A percentile compares a stretch with the other conserved stretches of the same genome.
These are phyloP conservation scores for Urtica urens DNA, from an alignment of 306 rosid species.

Conservation along the genomic window DNA sequence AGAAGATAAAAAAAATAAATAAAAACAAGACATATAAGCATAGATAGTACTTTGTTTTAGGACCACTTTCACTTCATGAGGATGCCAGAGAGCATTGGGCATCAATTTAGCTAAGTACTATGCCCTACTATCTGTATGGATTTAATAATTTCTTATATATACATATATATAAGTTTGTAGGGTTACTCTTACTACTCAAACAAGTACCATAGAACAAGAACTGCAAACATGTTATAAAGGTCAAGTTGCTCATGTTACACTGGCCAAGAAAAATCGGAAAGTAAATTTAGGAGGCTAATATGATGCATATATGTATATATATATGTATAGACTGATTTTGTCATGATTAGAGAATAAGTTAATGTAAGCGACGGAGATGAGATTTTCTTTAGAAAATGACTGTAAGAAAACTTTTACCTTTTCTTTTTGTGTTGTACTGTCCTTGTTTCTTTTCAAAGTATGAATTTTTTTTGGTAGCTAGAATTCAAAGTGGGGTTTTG, in stretches of 20 bases:
- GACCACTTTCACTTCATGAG: conserved; percentile 43
- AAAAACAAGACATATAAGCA: conserved; percentile 13
- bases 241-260: conserved; percentile 16
- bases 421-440: background rate
- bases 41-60: conserved; percentile 17
- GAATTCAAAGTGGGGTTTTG: conserved; percentile 10
- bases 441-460: background rate
- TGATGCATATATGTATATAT: too few species aligned
- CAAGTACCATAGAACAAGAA: conserved; percentile 21
- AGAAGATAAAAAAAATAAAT: conserved; percentile 37
- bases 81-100: conserved; percentile 11
- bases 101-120: conserved; percentile 19
- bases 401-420: background rate
- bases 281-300: background rate
- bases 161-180: background rate
- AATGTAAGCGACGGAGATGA: background rate
- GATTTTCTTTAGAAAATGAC: background rate
- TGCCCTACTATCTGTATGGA: conserved; percentile 24
- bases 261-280: conserved; percentile 4
- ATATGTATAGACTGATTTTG: too few species aligned
- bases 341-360: too few species aligned
- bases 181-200: conserved; percentile 10
- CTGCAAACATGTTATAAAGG: conserved; percentile 18
- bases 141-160: background rate
- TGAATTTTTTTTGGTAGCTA: too few species aligned